Conservation (phyloP, 805 yeast genomes). For the Saccharomycopsis javanensis region DNA sequence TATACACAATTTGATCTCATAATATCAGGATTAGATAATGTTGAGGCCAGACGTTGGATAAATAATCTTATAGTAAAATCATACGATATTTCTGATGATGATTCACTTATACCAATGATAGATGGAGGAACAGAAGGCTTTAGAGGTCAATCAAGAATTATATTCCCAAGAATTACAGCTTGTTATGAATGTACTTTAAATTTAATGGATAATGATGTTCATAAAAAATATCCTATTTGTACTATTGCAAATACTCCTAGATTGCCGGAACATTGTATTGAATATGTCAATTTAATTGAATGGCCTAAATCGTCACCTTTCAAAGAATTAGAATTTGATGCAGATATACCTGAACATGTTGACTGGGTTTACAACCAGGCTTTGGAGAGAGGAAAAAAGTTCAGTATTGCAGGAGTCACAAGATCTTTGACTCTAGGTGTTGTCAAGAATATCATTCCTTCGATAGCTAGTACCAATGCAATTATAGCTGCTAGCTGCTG, state of each 20-base stretch:
- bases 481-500: constrained; percentile 83
- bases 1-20: constrained; percentile 62
- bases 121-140: constrained; percentile 97
- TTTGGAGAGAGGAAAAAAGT: constrained; percentile 46
- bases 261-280: constrained; percentile 87
- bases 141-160: constrained; percentile 81
- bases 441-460: constrained; percentile 85
- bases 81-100: constrained; percentile 41
- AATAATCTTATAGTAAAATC: constrained; percentile 58
- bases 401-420: constrained; percentile 69
- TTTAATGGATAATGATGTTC: constrained; percentile 43
- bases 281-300: constrained; percentile 71
- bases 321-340: constrained; percentile 41
- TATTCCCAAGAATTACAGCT: constrained; percentile 74
- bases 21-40: constrained; percentile 80
- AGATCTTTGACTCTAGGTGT: constrained; percentile 70
- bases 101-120: constrained; percentile 51
- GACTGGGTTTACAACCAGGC: constrained; percentile 53
- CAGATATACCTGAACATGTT: constrained; percentile 59
- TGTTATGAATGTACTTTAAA: constrained; percentile 90
- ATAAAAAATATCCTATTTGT: constrained; percentile 74
- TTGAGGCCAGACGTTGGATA: constrained; percentile 88
- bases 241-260: constrained; percentile 94
- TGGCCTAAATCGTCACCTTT: constrained; percentile 50
- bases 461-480: constrained; percentile 91